phyloP scores from a whole-genome alignment of 257 asterid genomes.

The Solanum ossicruentum region DNA sequence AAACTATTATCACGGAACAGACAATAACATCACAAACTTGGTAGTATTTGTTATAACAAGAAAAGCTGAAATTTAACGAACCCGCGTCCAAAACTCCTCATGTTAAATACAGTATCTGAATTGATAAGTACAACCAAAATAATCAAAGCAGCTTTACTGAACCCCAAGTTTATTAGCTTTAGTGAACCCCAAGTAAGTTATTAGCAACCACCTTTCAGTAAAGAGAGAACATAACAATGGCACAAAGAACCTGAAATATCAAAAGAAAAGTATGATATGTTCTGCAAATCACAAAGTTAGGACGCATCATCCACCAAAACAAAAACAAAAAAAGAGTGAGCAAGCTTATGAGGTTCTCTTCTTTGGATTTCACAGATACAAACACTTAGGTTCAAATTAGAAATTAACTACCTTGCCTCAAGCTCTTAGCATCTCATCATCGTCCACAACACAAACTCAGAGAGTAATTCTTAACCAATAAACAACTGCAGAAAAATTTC shows the following conservation, averaged over 20 bases:
- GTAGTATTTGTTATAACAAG: not conserved
- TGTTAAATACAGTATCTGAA: slow-evolving; percentile 15
- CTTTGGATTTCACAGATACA: not conserved
- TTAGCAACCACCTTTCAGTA: not conserved
- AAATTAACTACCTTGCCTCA: not conserved
- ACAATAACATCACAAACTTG: not conserved
- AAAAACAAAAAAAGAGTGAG: not conserved
- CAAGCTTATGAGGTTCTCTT: not conserved
- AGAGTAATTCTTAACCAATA: not conserved
- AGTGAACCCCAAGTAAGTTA: not conserved
- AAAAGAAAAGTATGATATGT: not conserved
- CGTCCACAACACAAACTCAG: not conserved
- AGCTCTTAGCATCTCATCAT: not conserved
- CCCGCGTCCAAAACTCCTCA: slow-evolving; percentile 29
- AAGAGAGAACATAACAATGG: not conserved
- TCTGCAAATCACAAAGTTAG: not conserved
- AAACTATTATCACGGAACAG: not conserved
- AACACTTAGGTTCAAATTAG: not conserved
- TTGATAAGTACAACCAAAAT: not conserved
- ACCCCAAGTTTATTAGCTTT: not conserved
- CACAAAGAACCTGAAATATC: not conserved
- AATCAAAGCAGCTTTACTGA: not conserved
- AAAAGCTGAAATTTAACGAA: not conserved
- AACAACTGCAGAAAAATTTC: not conserved
- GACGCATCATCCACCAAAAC: not conserved